Conservation (phyloP, 164 flowering plant species). For the Cinnamomum chago region DNA sequence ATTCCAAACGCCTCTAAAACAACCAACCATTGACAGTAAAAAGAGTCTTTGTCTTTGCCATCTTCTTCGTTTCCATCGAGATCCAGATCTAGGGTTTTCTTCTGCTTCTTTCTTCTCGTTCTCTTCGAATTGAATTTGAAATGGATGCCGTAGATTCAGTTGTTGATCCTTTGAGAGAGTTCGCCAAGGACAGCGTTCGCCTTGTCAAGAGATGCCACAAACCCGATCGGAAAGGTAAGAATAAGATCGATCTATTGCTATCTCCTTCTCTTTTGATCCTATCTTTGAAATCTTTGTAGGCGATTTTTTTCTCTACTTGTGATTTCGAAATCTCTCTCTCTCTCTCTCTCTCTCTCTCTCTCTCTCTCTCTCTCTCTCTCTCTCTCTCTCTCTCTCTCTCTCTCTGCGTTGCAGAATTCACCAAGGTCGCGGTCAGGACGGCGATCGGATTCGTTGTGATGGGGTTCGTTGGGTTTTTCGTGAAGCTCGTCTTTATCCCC, state of each 20-base stretch:
- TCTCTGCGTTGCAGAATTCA: conserved; percentile 35
- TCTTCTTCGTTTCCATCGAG: no score
- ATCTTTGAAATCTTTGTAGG: not conserved
- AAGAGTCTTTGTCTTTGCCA: no score
- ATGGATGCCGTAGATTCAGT: conserved; percentile 28
- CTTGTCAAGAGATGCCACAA: conserved; percentile 35
- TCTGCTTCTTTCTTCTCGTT: not conserved
- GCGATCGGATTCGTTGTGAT: conserved; percentile 75
- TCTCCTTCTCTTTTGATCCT: not conserved
- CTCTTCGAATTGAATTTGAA: not conserved
- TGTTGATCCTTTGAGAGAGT: conserved; percentile 28
- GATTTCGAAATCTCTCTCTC: not conserved
- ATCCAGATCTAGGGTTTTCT: conserved; percentile 6
- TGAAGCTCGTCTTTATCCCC: conserved; percentile 72
- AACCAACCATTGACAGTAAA: not conserved
- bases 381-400: no score
- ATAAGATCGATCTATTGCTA: not conserved
- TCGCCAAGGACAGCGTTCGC: conserved; percentile 30
- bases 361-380: no score
- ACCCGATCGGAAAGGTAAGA: conserved; percentile 31
- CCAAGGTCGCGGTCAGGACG: conserved; percentile 68
- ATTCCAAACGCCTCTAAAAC: not conserved
- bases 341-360: no score
- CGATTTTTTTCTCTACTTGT: not conserved
- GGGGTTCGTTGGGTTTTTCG: conserved; percentile 79